Conservation (phyloP, 441 rosid species). For the Manihot esculenta region DNA sequence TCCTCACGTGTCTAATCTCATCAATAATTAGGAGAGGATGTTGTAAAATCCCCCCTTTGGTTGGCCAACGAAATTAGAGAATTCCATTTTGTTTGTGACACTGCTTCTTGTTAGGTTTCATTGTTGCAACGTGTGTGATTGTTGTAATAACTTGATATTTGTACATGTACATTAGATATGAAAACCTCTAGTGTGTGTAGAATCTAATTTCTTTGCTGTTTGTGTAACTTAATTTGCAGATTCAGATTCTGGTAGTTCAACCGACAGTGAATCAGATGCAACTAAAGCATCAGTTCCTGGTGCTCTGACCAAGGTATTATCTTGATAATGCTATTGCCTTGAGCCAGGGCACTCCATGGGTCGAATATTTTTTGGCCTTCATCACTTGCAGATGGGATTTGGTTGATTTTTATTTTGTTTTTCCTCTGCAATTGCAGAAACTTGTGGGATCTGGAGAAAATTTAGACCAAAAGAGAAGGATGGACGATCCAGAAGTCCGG, state of each 20-base stretch:
- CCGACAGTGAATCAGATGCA: conserved; percentile 58
- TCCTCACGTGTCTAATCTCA: background rate
- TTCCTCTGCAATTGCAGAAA: conserved; percentile 33
- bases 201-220: conserved; percentile 17
- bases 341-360: background rate
- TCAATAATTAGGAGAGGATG: background rate
- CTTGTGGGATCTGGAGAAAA: conserved; percentile 28
- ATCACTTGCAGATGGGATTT: background rate
- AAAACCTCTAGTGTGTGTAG: background rate
- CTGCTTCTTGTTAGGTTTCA: background rate
- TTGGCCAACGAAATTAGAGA: background rate
- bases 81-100: background rate
- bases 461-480: conserved; percentile 30
- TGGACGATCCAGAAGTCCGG: conserved; percentile 33
- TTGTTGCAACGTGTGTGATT: background rate
- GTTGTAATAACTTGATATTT: too few species aligned
- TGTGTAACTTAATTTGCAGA: conserved; percentile 40
- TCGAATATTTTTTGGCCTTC: background rate
- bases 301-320: conserved; percentile 44
- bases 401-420: background rate
- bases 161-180: background rate
- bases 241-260: conserved; percentile 64
- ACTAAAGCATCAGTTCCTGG: conserved; percentile 46
- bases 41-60: background rate
- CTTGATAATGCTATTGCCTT: conserved; percentile 4